These are phyloP conservation scores for Auriscalpium vulgare DNA, from an alignment of 768 basidiomycete genomes.

Conservation along the genomic window DNA sequence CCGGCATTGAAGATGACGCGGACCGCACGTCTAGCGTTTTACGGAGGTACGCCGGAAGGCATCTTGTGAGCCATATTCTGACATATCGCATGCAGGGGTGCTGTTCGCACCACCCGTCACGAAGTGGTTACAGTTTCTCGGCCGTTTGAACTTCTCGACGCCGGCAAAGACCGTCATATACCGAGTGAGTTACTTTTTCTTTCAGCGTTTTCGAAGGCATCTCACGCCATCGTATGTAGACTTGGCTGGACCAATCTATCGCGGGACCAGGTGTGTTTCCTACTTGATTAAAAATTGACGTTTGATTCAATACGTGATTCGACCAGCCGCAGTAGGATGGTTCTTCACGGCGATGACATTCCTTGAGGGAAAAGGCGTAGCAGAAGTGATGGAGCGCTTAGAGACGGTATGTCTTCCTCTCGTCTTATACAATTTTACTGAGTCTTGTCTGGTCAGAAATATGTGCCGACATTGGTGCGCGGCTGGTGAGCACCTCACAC, in stretches of 20 bases:
- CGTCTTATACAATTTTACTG: too few relatives aligned
- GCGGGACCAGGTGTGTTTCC: conserved; percentile 54
- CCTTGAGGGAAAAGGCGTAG: conserved; percentile 63
- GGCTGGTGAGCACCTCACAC: conserved; percentile 48
- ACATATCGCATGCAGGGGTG: conserved; percentile 30
- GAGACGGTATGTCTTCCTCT: conserved; percentile 21
- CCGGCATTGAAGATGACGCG: conserved; percentile 36
- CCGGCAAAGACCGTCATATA: conserved; percentile 53
- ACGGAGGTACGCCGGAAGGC: conserved; percentile 47
- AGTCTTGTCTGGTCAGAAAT: conserved; percentile 36
- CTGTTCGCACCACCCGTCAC: conserved; percentile 80
- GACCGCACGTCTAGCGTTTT: conserved; percentile 59
- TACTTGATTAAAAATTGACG: neutral
- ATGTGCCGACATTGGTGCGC: conserved; percentile 63
- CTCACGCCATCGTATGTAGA: conserved; percentile 32
- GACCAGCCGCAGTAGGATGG: conserved; percentile 35
- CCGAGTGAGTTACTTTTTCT: conserved; percentile 35
- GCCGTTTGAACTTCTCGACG: conserved; percentile 58
- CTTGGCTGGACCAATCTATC: conserved; percentile 75
- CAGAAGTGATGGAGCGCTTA: conserved; percentile 42
- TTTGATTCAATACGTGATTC: neutral
- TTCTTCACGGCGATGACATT: conserved; percentile 75
- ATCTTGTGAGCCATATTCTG: too few relatives aligned
- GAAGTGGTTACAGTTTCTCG: conserved; percentile 72
- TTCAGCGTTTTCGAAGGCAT: neutral